A percentile compares a stretch with the other conserved stretches of the same genome.
Conservation (phyloP, 2,329 filamentous ascomycete genomes). For the Ophiosphaerella herpotricha region DNA sequence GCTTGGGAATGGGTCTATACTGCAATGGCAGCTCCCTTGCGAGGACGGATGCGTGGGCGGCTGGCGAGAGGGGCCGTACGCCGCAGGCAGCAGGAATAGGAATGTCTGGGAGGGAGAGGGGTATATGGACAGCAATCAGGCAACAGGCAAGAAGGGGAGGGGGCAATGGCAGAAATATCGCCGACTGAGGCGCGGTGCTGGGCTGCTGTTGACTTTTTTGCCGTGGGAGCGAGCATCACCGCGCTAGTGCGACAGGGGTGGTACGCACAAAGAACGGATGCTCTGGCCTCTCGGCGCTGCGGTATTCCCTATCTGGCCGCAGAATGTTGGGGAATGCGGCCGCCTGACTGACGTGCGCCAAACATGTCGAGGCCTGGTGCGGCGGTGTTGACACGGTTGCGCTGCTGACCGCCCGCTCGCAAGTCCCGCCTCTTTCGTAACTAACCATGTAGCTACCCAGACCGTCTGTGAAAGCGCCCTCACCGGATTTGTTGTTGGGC, state of each 20-base stretch:
- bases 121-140: slow-evolving; percentile 18
- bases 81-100: slow-evolving; percentile 23
- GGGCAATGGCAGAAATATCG: neutral
- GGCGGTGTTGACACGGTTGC: slow-evolving; percentile 10
- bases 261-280: too few relatives aligned
- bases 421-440: slow-evolving; percentile 21
- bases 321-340: slow-evolving; percentile 3
- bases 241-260: slow-evolving; percentile 20
- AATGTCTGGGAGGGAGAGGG: neutral
- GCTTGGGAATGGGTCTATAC: slow-evolving; percentile 39
- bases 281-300: too few relatives aligned
- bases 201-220: slow-evolving; percentile 31
- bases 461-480: slow-evolving; percentile 10
- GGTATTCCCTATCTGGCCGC: too few relatives aligned
- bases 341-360: neutral
- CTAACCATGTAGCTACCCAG: slow-evolving; percentile 19
- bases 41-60: slow-evolving; percentile 16
- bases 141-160: slow-evolving; percentile 7
- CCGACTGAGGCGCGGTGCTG: slow-evolving; percentile 1
- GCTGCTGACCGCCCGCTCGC: slow-evolving; percentile 11
- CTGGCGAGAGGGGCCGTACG: slow-evolving; percentile 5
- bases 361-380: slow-evolving; percentile 19
- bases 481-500: slow-evolving; percentile 38
- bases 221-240: slow-evolving; percentile 3
- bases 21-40: slow-evolving; percentile 44